Base-by-base conservation (phyloP, 257 asterid species). In the Ballota nigra region DNA sequence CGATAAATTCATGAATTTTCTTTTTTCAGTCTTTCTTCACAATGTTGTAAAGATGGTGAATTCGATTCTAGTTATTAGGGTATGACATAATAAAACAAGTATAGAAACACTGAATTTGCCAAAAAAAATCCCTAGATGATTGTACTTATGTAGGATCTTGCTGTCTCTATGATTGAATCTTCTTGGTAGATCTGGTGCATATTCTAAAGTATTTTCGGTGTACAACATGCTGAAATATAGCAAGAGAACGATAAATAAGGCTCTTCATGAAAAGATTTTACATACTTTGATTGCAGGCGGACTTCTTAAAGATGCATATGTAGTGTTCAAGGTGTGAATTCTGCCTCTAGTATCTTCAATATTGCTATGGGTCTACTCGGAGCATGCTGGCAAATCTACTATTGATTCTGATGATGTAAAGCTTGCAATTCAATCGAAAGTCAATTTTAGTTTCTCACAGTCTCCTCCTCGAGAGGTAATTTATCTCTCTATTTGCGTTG, bases 121-220 rank as follows among this genome's bases (percentile, higher is more conserved):
- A n/a, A n/a, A 38, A 40, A 29, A 20, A 38, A 26, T 55, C 63
- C 12, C 73, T 78, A 41, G 72, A 49, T 33, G 34, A 73, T 67
- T 63, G n/a, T 73, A 72, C 31, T 73, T 49, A 45, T 82, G 81
- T 87, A 93, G 97, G 89, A 82, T 70, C 81, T 87, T 7, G 83
- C 83, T 55, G 71, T 82, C 73, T 80, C 84, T 71, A 78, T 93
- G 68, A 91, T n/a, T 93, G 72, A 81, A 86, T 72, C 87, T 83
- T 83, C 98, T 93, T 72, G 97, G 96, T 71, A 84, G 66, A 82
- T 81, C 78, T 4, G 91, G 93, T 64, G 92, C 92, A 59, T 84
- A 89, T 71, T 74, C 87, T 61, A 96, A 90, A 85, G 98, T 97
- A 55, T 91, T 88, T 80, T 82, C 96, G 66, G 87, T 90, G 45